Evolutionary conservation across 2,329 filamentous ascomycete genomes (phyloP).

Genomic region (Fusarium secorum): DNA sequence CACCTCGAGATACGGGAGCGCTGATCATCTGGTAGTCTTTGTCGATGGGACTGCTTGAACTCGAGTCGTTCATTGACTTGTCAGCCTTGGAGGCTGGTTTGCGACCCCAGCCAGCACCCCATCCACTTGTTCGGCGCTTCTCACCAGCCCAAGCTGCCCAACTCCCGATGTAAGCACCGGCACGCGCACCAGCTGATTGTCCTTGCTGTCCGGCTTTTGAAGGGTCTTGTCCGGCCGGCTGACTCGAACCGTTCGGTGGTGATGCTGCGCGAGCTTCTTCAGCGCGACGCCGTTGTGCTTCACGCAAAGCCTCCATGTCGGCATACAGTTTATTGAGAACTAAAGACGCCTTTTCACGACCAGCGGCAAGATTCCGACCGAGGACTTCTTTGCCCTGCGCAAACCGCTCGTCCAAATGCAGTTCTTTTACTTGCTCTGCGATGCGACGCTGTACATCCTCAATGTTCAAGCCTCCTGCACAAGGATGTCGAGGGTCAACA

Average conservation of each 20-base stretch:
- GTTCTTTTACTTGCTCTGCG: conserved; percentile 89
- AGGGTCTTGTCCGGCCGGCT: conserved; percentile 37
- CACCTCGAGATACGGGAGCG: conserved; percentile 41
- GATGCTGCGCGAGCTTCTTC: conserved; percentile 48
- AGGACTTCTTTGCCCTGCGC: conserved; percentile 83
- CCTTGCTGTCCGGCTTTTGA: conserved; percentile 56
- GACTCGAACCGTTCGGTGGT: conserved; percentile 7
- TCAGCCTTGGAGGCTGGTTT: conserved; percentile 45
- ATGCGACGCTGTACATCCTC: conserved; percentile 93
- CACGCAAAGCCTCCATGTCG: conserved; percentile 75
- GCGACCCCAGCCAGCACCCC: conserved; percentile 53
- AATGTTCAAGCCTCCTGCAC: conserved; percentile 88
- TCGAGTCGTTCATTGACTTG: conserved; percentile 45
- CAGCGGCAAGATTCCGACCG: conserved; percentile 87
- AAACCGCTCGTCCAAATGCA: conserved; percentile 91
- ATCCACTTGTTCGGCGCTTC: conserved; percentile 69
- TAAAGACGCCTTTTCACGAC: conserved; percentile 85
- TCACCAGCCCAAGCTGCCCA: conserved; percentile 78
- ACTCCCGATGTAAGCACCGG: conserved; percentile 71
- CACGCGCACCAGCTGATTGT: conserved; percentile 62
- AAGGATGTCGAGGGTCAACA: conserved; percentile 91
- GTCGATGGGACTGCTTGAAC: conserved; percentile 49
- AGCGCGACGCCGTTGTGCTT: conserved; percentile 54
- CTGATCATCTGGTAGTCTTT: conserved; percentile 50
- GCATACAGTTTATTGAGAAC: conserved; percentile 90